Base-by-base conservation (phyloP, 208 protist species). In the Trypanosomatidae sp. region DNA sequence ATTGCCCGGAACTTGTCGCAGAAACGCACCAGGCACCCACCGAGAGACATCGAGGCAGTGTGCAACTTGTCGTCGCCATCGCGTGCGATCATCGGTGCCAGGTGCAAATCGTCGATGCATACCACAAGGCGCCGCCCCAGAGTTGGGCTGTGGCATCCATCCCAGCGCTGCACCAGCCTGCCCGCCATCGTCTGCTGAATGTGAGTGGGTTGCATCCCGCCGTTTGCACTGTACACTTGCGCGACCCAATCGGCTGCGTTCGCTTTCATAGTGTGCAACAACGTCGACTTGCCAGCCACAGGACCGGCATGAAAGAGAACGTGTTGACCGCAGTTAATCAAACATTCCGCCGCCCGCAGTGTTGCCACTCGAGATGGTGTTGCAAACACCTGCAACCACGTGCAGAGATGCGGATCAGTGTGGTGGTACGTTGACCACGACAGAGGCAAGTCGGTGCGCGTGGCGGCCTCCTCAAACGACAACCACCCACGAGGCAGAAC, bases 51-150 rank as follows among this genome's bases (percentile, higher is more conserved):
- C 33, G 65, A 19, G 65, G n/a, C 46, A 33, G 25, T 69, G 12
- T 52, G 36, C 3, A 39, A 10, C 43, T 58, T 30, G 30, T 17
- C 71, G 47, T 55, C 52, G 3, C 59, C 47, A 33, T 75, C 73
- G 69, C 17, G n/a, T 47, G 39, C 13, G 15, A 73, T 46, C 30
- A 52, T 30, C 22, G 71, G 82, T 10, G 81, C 81, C 44, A 95
- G 70, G 71, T 95, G 85, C n/a, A 95, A 75, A 80, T 97, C 92
- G 66, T 97, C 92, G 36, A 97, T 88, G 81, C 87, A 93, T 36
- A 97, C 79, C 3, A 95, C 81, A n/a, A 97, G 75, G 25, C 85
- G 88, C 22, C 81, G 80, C 10, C 90, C 92, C 17, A 90, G 49
- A 44, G 77, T 80, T 41, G 92, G 90, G 4, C 85, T 84, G 77